Evolutionary conservation across 768 basidiomycete species (phyloP), one percentile per base, ranked within the genome.

Genomic region (Naganishia onofrii): DNA sequence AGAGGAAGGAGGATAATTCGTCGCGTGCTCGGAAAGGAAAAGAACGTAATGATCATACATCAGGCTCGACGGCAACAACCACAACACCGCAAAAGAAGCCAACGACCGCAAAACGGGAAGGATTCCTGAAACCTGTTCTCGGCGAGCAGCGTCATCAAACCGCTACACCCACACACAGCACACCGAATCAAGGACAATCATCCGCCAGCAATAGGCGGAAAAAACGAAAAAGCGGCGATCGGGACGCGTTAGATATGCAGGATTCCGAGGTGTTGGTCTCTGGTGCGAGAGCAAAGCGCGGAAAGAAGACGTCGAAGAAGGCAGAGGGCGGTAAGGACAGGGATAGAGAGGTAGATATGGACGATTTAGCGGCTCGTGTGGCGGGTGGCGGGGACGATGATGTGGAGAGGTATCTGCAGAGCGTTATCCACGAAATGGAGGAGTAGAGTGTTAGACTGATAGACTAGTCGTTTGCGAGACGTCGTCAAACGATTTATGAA

Each of bases 401-500:
- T 26, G 60, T 63, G 23, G 60, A 63, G 38, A 34, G 60, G 60
- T 63, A 63, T 63, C 46, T 63, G 28, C 36, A 63, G n/a, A 28
- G 10, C n/a, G 60, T 63, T 36, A 63, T 63, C 23, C 60, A 63
- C 23, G 60, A 63, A 42, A 63, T 63, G 60, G 42, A 42, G 60
- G 60, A 63, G 21, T 36, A 63, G 12, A 28, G 8, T 1, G 17
- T 2, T 4, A 31, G 28, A 1, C 12, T n/a, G 6, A 2, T n/a
- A 51, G 21, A 21, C 23, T 51, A n/a, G n/a, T n/a, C n/a, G n/a
- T n/a, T n/a, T n/a, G 5, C 48, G 12, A 51, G 4, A 51, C 21
- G 13, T 51, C 13, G 23, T 23, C n/a, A 51, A 6, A 21, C n/a
- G 48, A 4, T 4, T 51, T 51, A 51, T 51, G 6, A 26, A n/a